phyloP scores from a whole-genome alignment of 2,329 filamentous ascomycete species.

The Botrytis galanthina region DNA sequence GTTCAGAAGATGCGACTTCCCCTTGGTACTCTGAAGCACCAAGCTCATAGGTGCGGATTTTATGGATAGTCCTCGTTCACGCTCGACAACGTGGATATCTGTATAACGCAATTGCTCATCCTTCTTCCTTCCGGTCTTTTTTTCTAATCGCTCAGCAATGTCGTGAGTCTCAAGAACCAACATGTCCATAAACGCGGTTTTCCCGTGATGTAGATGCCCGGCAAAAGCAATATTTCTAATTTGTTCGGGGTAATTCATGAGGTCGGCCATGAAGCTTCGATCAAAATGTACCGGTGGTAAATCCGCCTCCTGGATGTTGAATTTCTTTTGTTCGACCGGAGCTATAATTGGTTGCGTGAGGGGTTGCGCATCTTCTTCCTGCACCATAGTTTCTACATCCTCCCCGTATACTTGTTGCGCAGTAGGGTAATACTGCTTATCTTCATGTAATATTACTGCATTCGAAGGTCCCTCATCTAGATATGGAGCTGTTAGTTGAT shows the following conservation, averaged over 20 bases:
- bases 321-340: conserved; percentile 92
- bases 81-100: conserved; percentile 84
- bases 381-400: conserved; percentile 92
- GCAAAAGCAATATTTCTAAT: conserved; percentile 89
- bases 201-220: conserved; percentile 94
- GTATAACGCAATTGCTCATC: conserved; percentile 95
- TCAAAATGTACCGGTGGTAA: conserved; percentile 86
- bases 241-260: conserved; percentile 95
- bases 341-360: conserved; percentile 90
- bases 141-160: conserved; percentile 73
- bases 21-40: conserved; percentile 80
- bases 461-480: conserved; percentile 83
- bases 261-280: conserved; percentile 86
- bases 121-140: conserved; percentile 73
- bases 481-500: neutral
- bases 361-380: conserved; percentile 95
- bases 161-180: conserved; percentile 94
- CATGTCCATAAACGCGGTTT: conserved; percentile 99
- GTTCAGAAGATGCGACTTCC: conserved; percentile 94
- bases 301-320: conserved; percentile 88
- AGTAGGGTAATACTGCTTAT: conserved; percentile 99
- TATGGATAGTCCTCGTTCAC: conserved; percentile 85
- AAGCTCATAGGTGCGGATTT: conserved; percentile 95
- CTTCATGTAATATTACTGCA: conserved; percentile 95
- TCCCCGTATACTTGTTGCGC: conserved; percentile 92